A percentile compares a stretch with the other conserved stretches of the same genome.
These are phyloP conservation scores for Amniculicola lignicola DNA, from an alignment of 495 filamentous ascomycete species.

Conservation along the genomic window DNA sequence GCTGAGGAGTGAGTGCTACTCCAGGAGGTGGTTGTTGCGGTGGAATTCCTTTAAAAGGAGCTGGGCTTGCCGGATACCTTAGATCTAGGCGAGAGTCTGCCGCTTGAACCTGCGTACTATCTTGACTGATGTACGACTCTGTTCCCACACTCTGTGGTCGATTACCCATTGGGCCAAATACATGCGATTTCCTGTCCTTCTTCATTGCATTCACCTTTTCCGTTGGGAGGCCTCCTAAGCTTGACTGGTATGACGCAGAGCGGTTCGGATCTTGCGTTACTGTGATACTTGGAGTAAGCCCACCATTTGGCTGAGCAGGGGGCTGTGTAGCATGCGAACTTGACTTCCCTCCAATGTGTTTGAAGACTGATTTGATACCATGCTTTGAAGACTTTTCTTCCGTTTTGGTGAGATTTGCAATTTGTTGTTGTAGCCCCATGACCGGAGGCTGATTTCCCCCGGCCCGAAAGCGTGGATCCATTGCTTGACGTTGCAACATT, in stretches of 20 bases:
- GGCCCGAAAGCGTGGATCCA: slow-evolving; percentile 41
- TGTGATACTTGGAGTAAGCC: slow-evolving; percentile 8
- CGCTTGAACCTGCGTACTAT: slow-evolving; percentile 31
- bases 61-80: slow-evolving; percentile 29
- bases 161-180: slow-evolving; percentile 10
- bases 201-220: slow-evolving; percentile 23
- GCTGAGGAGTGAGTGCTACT: slow-evolving; percentile 10
- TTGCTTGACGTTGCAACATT: slow-evolving; percentile 28
- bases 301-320: not conserved
- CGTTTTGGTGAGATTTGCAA: slow-evolving; percentile 1
- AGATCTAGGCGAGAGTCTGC: slow-evolving; percentile 30
- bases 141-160: slow-evolving; percentile 28
- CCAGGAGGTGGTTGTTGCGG: slow-evolving; percentile 20
- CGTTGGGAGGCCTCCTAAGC: slow-evolving; percentile 15
- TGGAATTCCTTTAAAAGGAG: slow-evolving; percentile 28
- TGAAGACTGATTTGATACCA: slow-evolving; percentile 23
- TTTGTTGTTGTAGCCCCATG: slow-evolving; percentile 20
- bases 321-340: slow-evolving; percentile 1
- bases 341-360: slow-evolving; percentile 16
- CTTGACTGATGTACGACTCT: slow-evolving; percentile 32
- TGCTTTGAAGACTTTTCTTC: slow-evolving; percentile 19
- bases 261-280: slow-evolving; percentile 6
- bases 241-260: slow-evolving; percentile 16
- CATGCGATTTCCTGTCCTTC: slow-evolving; percentile 17
- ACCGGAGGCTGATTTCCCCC: slow-evolving; percentile 38